Base-by-base conservation (phyloP, 139 green algal genomes). In the Asterochloris erici region DNA sequence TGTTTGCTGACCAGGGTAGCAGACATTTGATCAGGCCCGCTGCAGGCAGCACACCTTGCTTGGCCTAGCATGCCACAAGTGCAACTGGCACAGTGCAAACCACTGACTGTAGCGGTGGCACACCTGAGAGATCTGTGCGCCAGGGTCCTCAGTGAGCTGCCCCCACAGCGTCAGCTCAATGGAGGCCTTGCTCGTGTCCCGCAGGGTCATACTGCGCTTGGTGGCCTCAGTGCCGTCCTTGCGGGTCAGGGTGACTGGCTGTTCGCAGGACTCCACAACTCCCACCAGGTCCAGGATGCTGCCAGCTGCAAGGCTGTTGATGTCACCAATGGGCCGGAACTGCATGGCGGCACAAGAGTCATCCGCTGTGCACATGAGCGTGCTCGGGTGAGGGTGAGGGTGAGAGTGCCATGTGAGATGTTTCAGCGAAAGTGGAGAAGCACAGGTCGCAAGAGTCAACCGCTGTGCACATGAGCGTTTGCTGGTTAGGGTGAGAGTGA, bases 131-230 rank as follows among this genome's bases (percentile, higher is more conserved):
- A 98, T 78, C 68, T 87, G 14, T 61, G 92, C 83, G 2, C 96
- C 96, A 4, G 92, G 89, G 27, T 91, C 85, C 19, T 82, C 71
- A 12, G 86, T 88, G 66, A 89, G 90, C 24, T 80, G 73, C 73
- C 93, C 96, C 96, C 96, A 99, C 81, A 99, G 85, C 60, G 95
- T 98, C 11, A 95, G 78, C 89, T 99, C 97, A 62, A 98, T 93
- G 80, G 87, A 93, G 29, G 84, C 76, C 17, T 88, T 87, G 68
- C 79, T 91, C n/a, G 81, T 92, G 88, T 99, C 97, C 0, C 88
- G 84, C 17, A 99, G 77, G 38, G 85, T 88, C 14, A 98, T 61
- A 14, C 81, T 83, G 38, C 95, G 92, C 89, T 99, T 99, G 15
- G 62, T 60, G 13, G 89, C 91, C 84, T 99, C 95, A 0, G 82